Conservation (phyloP, 768 basidiomycete species). For the Russula abietina region DNA sequence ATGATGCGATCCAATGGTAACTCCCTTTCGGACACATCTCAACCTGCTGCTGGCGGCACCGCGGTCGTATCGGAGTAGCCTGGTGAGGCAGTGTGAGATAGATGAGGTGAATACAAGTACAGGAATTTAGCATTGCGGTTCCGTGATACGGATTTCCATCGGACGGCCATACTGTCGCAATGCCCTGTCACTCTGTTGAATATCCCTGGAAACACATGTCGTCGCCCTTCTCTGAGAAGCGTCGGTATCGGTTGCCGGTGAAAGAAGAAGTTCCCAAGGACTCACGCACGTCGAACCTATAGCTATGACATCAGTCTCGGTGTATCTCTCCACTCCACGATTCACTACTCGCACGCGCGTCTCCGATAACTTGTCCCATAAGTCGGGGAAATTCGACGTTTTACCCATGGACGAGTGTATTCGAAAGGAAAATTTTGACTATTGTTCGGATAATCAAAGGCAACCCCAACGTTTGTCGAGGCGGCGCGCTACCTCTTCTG, state of each 20-base stretch:
- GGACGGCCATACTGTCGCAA: neutral
- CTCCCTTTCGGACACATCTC: neutral
- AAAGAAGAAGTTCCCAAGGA: neutral
- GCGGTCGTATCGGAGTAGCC: slow-evolving; percentile 3
- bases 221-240: neutral
- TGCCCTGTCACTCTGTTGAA: neutral
- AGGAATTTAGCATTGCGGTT: neutral
- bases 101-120: neutral
- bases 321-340: neutral
- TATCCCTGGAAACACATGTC: slow-evolving; percentile 4
- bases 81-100: neutral
- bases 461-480: neutral
- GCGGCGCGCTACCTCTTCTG: neutral
- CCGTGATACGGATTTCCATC: slow-evolving; percentile 11
- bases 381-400: no score
- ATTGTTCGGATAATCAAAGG: no score
- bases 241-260: neutral
- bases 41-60: slow-evolving; percentile 3
- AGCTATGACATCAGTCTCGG: neutral
- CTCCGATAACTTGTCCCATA: neutral
- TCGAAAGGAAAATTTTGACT: no score
- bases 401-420: no score
- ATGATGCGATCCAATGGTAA: slow-evolving; percentile 11
- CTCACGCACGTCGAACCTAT: neutral
- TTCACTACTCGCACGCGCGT: neutral